phyloP scores from a whole-genome alignment of 495 filamentous ascomycete genomes.

The Cercophora samala region DNA sequence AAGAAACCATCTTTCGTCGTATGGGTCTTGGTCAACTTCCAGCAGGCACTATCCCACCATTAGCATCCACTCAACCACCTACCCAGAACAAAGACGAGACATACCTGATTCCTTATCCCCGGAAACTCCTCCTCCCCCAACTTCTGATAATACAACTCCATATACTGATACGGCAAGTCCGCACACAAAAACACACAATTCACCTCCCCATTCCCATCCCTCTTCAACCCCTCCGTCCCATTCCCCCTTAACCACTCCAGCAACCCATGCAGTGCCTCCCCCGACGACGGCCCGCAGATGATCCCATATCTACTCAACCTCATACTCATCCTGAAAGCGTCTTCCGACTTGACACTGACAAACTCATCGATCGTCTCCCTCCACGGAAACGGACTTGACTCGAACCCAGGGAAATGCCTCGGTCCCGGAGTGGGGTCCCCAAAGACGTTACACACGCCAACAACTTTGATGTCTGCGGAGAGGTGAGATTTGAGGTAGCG shows the following conservation, averaged over 20 bases:
- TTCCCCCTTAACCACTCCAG: slow-evolving; percentile 48
- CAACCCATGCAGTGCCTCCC: slow-evolving; percentile 54
- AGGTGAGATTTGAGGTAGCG: slow-evolving; percentile 51
- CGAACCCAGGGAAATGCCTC: slow-evolving; percentile 50
- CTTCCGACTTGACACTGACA: slow-evolving; percentile 51
- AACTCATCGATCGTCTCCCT: slow-evolving; percentile 50
- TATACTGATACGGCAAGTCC: slow-evolving; percentile 63
- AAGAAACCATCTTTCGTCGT: slow-evolving; percentile 51
- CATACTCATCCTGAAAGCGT: slow-evolving; percentile 55
- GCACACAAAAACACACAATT: slow-evolving; percentile 60
- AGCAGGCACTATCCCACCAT: slow-evolving; percentile 39
- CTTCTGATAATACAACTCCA: slow-evolving; percentile 58
- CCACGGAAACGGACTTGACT: slow-evolving; percentile 57
- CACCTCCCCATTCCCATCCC: slow-evolving; percentile 43
- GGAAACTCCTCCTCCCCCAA: slow-evolving; percentile 50
- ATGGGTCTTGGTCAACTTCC: slow-evolving; percentile 52
- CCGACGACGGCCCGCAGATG: slow-evolving; percentile 59
- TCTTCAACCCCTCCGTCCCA: slow-evolving; percentile 46
- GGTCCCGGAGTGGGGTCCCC: slow-evolving; percentile 59
- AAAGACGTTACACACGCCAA: slow-evolving; percentile 53
- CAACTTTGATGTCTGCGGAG: slow-evolving; percentile 28
- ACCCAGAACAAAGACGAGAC: no score
- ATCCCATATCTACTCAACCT: slow-evolving; percentile 55
- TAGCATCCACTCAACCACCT: slow-evolving; percentile 10
- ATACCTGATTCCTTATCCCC: slow-evolving; percentile 55